phyloP scores from a whole-genome alignment of 148 eudicot genomes.

The Vaccinium myrtillus region DNA sequence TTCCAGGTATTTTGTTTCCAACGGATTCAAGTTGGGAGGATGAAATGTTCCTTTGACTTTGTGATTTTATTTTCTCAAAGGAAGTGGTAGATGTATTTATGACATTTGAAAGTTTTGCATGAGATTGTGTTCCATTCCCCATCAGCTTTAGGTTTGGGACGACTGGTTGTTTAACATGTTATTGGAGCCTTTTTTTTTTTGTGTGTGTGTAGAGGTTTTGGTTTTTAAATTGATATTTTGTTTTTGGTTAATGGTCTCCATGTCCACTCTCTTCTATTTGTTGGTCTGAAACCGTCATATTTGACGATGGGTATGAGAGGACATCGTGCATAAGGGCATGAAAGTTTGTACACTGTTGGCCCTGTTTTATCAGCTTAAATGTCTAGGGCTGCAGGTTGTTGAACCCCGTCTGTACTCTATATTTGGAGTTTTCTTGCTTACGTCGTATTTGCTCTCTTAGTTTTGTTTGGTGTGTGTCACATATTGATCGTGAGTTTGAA shows the following conservation, averaged over 20 bases:
- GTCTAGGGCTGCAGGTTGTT: neutral
- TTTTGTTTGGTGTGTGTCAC: neutral
- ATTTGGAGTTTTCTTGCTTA: neutral
- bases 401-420: neutral
- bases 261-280: neutral
- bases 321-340: neutral
- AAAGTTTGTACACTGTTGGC: neutral
- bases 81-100: neutral
- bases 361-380: neutral
- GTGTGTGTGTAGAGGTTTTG: neutral
- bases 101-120: neutral
- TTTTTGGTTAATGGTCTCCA: neutral
- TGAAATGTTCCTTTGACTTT: neutral
- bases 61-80: neutral
- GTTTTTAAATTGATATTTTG: neutral
- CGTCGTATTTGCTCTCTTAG: neutral
- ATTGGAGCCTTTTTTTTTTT: neutral
- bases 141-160: neutral
- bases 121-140: neutral
- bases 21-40: neutral
- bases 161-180: neutral
- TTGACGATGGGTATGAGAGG: neutral
- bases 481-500: neutral
- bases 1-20: neutral
- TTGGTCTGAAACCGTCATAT: neutral